Evolutionary conservation across 331 rosid genomes (phyloP).

Genomic region (Stylosanthes scabra): DNA sequence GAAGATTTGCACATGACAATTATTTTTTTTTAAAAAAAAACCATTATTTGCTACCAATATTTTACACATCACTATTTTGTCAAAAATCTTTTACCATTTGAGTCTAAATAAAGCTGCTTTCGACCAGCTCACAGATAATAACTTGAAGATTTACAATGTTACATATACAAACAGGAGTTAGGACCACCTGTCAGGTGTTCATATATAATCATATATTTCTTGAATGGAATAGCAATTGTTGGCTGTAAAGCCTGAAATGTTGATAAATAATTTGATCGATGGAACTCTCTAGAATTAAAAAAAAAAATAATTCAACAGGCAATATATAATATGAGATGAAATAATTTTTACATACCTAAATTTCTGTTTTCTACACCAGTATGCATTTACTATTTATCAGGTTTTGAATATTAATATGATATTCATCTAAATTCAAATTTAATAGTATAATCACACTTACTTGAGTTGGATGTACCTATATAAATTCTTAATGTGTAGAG

Average conservation of each 20-base stretch:
- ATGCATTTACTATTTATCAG: too few species aligned
- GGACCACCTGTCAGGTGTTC: slow-evolving; percentile 43
- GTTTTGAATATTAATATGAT: too few species aligned
- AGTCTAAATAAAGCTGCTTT: slow-evolving; percentile 3
- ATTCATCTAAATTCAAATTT: too few species aligned
- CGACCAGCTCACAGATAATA: not conserved
- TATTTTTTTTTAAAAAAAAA: too few species aligned
- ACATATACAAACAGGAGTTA: slow-evolving; percentile 31
- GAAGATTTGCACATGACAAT: too few species aligned
- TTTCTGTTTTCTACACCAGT: too few species aligned
- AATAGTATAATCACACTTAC: too few species aligned
- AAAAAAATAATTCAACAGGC: too few species aligned
- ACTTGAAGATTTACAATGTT: not conserved
- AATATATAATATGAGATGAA: not conserved
- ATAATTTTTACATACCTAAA: not conserved
- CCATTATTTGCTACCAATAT: too few species aligned
- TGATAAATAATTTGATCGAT: not conserved
- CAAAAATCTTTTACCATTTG: not conserved
- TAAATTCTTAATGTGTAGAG: too few species aligned
- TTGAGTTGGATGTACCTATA: too few species aligned
- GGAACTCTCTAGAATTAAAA: not conserved
- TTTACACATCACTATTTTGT: too few species aligned
- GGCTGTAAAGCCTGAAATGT: not conserved
- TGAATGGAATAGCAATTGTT: not conserved
- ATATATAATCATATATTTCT: not conserved